phyloP scores from a whole-genome alignment of 1,284 basidiomycete species.

The Tilletia walkeri region DNA sequence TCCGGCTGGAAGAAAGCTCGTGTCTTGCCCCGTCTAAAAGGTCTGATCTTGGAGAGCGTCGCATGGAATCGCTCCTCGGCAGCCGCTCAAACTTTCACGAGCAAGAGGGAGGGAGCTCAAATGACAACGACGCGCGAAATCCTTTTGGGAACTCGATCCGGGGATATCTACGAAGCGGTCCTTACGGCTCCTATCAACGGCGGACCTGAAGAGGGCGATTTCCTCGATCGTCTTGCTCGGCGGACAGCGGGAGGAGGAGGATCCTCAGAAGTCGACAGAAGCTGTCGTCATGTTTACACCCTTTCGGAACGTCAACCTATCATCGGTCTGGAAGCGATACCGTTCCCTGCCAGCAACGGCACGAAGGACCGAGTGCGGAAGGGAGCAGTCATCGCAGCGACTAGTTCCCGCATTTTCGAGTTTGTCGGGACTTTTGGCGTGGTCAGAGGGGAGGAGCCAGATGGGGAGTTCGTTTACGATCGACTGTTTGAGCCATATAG shows the following conservation, averaged over 20 bases:
- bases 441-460: constrained; percentile 65
- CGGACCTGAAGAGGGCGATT: constrained; percentile 59
- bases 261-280: constrained; percentile 36
- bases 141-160: constrained; percentile 71
- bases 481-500: constrained; percentile 49
- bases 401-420: constrained; percentile 85
- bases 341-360: constrained; percentile 27
- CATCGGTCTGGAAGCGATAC: constrained; percentile 38
- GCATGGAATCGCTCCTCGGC: constrained; percentile 70
- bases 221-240: constrained; percentile 51
- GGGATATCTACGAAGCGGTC: constrained; percentile 61
- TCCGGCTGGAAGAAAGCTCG: constrained; percentile 47
- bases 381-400: constrained; percentile 71
- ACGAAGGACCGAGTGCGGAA: constrained; percentile 17
- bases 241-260: constrained; percentile 35
- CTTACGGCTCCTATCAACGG: constrained; percentile 62
- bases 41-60: constrained; percentile 79
- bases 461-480: constrained; percentile 51
- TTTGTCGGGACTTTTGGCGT: constrained; percentile 68
- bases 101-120: constrained; percentile 14
- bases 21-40: constrained; percentile 65
- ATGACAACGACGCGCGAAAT: constrained; percentile 68
- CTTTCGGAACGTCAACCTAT: constrained; percentile 47
- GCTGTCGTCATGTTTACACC: constrained; percentile 39
- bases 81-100: not conserved